Conservation (phyloP, 2,329 filamentous ascomycete species). For the Cladophialophora carrionii region DNA sequence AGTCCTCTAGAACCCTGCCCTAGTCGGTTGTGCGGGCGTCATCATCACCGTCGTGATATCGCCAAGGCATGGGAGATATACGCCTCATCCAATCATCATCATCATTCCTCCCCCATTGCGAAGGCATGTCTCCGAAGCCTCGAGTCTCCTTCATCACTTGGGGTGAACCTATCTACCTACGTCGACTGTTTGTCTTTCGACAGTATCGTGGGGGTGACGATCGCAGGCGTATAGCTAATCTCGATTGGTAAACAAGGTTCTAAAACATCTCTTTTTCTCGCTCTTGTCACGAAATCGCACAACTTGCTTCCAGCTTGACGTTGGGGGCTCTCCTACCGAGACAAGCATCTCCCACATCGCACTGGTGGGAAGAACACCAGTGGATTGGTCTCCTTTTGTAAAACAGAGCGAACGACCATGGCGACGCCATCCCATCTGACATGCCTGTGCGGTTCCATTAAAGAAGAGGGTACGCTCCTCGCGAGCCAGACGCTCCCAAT, state of each 20-base stretch:
- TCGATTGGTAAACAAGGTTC: not conserved
- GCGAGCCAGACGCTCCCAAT: conserved; percentile 16
- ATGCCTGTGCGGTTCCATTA: conserved; percentile 30
- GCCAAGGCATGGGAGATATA: not conserved
- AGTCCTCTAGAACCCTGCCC: not conserved
- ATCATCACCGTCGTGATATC: not conserved
- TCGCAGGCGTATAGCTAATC: not conserved
- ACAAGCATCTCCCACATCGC: not conserved
- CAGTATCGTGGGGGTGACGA: not conserved
- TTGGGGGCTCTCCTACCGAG: not conserved
- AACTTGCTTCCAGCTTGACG: not conserved
- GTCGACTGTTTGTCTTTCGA: too few species aligned
- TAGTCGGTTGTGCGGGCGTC: not conserved
- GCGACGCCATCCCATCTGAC: conserved; percentile 12
- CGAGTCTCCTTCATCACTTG: too few species aligned
- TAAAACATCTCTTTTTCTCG: not conserved
- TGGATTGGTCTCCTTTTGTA: not conserved
- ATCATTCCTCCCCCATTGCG: not conserved
- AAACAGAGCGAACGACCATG: conserved; percentile 11
- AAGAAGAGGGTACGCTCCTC: conserved; percentile 27
- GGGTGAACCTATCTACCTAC: too few species aligned
- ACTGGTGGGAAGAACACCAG: not conserved
- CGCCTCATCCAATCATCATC: not conserved
- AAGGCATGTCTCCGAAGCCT: not conserved
- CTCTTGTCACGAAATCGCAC: not conserved